Evolutionary conservation across 495 filamentous ascomycete species (phyloP).

Genomic region (Neurospora sp.): DNA sequence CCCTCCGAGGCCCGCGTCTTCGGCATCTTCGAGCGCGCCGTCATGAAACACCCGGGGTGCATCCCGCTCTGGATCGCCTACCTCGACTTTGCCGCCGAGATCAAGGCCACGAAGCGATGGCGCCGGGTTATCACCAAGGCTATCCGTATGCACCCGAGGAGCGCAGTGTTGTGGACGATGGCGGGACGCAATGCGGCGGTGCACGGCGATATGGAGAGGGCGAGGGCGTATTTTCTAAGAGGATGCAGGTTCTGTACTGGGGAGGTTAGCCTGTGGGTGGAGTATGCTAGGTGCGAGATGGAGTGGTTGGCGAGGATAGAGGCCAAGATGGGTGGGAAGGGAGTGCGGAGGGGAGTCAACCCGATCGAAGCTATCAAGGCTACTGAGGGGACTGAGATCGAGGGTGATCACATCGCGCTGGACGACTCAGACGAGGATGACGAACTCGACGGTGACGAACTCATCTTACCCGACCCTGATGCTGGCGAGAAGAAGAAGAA

Average conservation of each 20-base stretch:
- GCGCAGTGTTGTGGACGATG: constrained; percentile 77
- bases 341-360: constrained; percentile 24
- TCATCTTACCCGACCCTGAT: constrained; percentile 34
- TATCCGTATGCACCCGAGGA: constrained; percentile 74
- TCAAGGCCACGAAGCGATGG: constrained; percentile 73
- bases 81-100: constrained; percentile 65
- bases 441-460: constrained; percentile 29
- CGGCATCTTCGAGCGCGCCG: constrained; percentile 78
- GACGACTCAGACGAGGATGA: constrained; percentile 34
- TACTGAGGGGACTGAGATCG: constrained; percentile 19
- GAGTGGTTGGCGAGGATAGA: constrained; percentile 78
- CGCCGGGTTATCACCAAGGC: constrained; percentile 65
- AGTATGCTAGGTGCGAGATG: constrained; percentile 88
- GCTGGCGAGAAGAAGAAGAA: constrained; percentile 16
- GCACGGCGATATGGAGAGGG: constrained; percentile 74
- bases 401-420: constrained; percentile 19
- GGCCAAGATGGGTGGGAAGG: constrained; percentile 58
- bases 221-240: constrained; percentile 72
- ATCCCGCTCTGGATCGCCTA: constrained; percentile 86
- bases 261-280: constrained; percentile 65
- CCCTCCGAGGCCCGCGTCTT: constrained; percentile 75
- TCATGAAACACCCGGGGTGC: constrained; percentile 75
- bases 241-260: constrained; percentile 79
- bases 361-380: constrained; percentile 32
- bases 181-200: constrained; percentile 69